Percentiles rank a stretch among this genome's conserved stretches.
These are phyloP conservation scores for Jamesozyma lodderae DNA, from an alignment of 805 yeast genomes.

Conservation along the genomic window DNA sequence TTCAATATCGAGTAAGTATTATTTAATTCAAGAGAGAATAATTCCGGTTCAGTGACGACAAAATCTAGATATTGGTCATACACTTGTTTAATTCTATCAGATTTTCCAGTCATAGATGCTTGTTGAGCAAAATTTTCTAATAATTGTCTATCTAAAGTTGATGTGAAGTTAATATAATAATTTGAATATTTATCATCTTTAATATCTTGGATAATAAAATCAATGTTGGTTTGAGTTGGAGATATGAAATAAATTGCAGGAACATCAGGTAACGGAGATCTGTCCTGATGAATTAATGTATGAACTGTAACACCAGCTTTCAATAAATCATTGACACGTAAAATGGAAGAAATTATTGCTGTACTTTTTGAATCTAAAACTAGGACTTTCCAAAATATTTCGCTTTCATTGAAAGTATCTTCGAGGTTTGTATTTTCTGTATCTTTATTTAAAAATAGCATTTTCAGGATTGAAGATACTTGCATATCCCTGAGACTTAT, in stretches of 20 bases:
- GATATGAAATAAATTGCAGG: constrained; percentile 89
- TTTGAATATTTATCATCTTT: constrained; percentile 66
- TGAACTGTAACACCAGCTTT: constrained; percentile 91
- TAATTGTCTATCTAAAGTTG: constrained; percentile 64
- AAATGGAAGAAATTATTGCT: constrained; percentile 79
- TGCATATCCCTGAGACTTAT: constrained; percentile 35
- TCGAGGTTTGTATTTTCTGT: constrained; percentile 43
- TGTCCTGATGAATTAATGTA: constrained; percentile 54
- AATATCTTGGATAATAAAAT: constrained; percentile 62
- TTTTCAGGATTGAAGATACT: constrained; percentile 51
- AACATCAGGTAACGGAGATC: constrained; percentile 87
- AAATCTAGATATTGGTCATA: constrained; percentile 91
- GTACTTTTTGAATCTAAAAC: constrained; percentile 76
- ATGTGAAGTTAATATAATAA: constrained; percentile 78
- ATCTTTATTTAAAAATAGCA: constrained; percentile 74
- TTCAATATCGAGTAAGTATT: constrained; percentile 61
- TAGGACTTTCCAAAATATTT: constrained; percentile 83
- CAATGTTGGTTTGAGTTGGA: constrained; percentile 73
- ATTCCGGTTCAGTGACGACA: constrained; percentile 84
- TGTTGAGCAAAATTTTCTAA: constrained; percentile 83
- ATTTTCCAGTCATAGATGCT: constrained; percentile 63
- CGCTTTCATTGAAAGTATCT: constrained; percentile 50
- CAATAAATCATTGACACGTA: constrained; percentile 83
- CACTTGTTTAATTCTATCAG: constrained; percentile 72
- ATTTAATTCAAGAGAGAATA: constrained; percentile 68